Percentiles rank a stretch among this genome's conserved stretches.
Evolutionary conservation across 1,284 basidiomycete genomes (phyloP).

Genomic region (Cutaneotrichosporon mucoides): DNA sequence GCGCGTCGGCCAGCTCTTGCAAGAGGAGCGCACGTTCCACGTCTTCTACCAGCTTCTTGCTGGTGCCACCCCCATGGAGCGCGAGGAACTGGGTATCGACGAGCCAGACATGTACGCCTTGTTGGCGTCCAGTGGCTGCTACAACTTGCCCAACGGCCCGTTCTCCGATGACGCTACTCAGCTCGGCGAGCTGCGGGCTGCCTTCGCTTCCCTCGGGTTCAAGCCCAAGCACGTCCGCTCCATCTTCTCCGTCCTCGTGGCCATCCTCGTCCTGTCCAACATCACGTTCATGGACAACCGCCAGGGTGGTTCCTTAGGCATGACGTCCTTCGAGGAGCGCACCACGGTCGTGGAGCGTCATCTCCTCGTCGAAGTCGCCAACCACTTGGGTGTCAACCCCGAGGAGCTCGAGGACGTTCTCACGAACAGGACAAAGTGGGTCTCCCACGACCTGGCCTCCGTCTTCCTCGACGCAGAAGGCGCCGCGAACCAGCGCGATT

Average conservation of each 20-base stretch:
- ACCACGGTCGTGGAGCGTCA: constrained; percentile 47
- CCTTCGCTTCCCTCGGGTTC: constrained; percentile 80
- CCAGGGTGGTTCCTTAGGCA: constrained; percentile 25
- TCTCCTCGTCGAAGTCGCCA: constrained; percentile 64
- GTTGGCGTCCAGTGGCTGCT: constrained; percentile 76
- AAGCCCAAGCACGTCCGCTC: constrained; percentile 76
- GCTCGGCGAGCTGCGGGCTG: constrained; percentile 74
- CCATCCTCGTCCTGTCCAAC: constrained; percentile 79
- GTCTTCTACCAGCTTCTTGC: constrained; percentile 89
- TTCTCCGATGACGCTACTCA: constrained; percentile 78
- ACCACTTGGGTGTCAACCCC: constrained; percentile 65
- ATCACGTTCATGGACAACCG: constrained; percentile 64
- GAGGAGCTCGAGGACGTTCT: constrained; percentile 74
- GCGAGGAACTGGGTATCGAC: constrained; percentile 68
- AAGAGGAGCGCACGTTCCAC: constrained; percentile 87
- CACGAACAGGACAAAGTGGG: constrained; percentile 79
- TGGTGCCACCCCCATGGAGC: constrained; percentile 73
- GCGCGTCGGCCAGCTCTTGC: constrained; percentile 65
- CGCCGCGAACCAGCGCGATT: constrained; percentile 69
- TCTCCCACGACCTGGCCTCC: constrained; percentile 79
- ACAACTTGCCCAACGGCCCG: constrained; percentile 75
- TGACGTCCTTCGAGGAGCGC: constrained; percentile 27
- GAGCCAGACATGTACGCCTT: constrained; percentile 80
- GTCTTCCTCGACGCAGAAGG: constrained; percentile 71
- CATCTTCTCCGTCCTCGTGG: constrained; percentile 75